A percentile compares a stretch with the other conserved stretches of the same genome.
phyloP scores from a whole-genome alignment of 208 protist genomes.

The Acanthamoeba royreba region DNA sequence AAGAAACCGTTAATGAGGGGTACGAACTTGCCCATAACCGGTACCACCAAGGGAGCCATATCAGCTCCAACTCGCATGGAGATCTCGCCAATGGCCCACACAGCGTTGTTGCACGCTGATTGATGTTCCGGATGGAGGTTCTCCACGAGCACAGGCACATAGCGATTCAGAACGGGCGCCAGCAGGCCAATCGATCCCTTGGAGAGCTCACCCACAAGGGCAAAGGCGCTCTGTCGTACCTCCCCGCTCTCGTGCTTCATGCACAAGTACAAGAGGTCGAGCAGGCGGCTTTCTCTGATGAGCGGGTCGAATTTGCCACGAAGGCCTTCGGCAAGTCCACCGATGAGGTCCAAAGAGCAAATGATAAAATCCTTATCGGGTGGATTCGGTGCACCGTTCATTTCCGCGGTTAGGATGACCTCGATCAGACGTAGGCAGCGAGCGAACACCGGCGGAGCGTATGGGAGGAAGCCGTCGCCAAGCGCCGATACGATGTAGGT shows the following conservation, averaged over 20 bases:
- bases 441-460: slow-evolving; percentile 42
- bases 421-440: slow-evolving; percentile 59
- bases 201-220: slow-evolving; percentile 81
- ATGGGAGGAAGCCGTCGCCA: slow-evolving; percentile 47
- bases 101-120: slow-evolving; percentile 86
- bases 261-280: slow-evolving; percentile 70
- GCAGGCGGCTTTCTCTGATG: slow-evolving; percentile 57
- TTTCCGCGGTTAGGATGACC: slow-evolving; percentile 13
- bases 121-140: slow-evolving; percentile 71
- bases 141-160: slow-evolving; percentile 68
- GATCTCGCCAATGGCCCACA: slow-evolving; percentile 85
- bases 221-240: slow-evolving; percentile 80
- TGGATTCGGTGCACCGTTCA: not conserved
- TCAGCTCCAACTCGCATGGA: slow-evolving; percentile 60
- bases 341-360: slow-evolving; percentile 79
- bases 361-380: slow-evolving; percentile 82
- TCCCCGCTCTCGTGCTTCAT: slow-evolving; percentile 66
- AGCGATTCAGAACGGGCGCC: slow-evolving; percentile 50
- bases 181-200: slow-evolving; percentile 69
- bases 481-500: slow-evolving; percentile 48
- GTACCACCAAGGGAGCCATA: slow-evolving; percentile 52
- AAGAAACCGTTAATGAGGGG: slow-evolving; percentile 70
- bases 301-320: slow-evolving; percentile 62
- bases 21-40: slow-evolving; percentile 68
- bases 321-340: slow-evolving; percentile 79